Evolutionary conservation across 73 alveolate species (phyloP).

Genomic region (Durusdinium trenchii): DNA sequence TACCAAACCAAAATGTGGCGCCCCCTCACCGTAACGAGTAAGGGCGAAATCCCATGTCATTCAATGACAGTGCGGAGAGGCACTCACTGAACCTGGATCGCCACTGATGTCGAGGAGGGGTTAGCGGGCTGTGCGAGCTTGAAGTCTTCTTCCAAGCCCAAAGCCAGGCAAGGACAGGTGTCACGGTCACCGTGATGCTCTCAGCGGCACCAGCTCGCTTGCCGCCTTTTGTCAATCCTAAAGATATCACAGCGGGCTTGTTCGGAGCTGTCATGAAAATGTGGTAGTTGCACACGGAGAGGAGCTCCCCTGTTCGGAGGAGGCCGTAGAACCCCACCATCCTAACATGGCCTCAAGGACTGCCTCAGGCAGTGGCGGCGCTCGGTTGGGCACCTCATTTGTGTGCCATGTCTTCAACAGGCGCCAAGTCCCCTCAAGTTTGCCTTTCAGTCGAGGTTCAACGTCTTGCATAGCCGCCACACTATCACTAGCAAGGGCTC

Average conservation of each 20-base stretch:
- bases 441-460: slow-evolving; percentile 8
- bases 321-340: not conserved
- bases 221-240: not conserved
- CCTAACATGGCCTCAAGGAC: slow-evolving; percentile 10
- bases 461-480: not conserved
- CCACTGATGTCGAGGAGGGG: not conserved
- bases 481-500: not conserved
- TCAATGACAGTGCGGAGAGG: not conserved
- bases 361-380: slow-evolving; percentile 34
- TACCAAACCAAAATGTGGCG: not conserved
- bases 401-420: not conserved
- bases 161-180: not conserved
- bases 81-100: not conserved
- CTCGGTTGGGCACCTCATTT: not conserved
- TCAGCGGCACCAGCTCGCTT: not conserved
- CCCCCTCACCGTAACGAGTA: slow-evolving; percentile 18
- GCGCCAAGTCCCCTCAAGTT: not conserved
- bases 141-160: not conserved
- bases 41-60: not conserved
- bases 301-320: not conserved
- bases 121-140: not conserved
- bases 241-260: not conserved
- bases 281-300: not conserved
- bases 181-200: not conserved
- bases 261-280: not conserved